Conservation (phyloP, 768 basidiomycete species). For the Phylloporus scabripes region DNA sequence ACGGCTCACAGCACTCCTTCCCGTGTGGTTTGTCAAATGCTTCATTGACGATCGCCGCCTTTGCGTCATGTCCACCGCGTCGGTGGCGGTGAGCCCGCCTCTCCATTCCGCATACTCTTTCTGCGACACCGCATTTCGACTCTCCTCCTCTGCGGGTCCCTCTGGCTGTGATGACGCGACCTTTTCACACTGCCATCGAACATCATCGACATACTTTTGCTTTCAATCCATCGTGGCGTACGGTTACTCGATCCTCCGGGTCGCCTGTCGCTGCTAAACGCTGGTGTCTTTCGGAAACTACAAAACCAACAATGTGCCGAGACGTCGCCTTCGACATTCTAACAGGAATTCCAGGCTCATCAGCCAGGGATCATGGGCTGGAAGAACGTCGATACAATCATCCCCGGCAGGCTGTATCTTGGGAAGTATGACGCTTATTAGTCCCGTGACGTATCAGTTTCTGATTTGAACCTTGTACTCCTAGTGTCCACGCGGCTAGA, state of each 20-base stretch:
- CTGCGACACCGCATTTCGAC: constrained; percentile 24
- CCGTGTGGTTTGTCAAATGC: constrained; percentile 7
- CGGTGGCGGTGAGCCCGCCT: constrained; percentile 31
- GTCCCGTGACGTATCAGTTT: constrained; percentile 19
- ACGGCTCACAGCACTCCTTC: constrained; percentile 12
- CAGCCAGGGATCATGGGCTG: constrained; percentile 36
- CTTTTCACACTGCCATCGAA: constrained; percentile 30
- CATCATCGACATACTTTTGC: constrained; percentile 15
- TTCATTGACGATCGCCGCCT: constrained; percentile 1
- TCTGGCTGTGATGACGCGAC: constrained; percentile 31
- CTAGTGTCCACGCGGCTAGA: constrained; percentile 63
- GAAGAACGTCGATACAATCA: constrained; percentile 65
- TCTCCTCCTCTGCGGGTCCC: constrained; percentile 20
- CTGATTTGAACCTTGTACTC: constrained; percentile 40
- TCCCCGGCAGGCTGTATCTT: constrained; percentile 60
- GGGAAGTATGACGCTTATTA: constrained; percentile 56
- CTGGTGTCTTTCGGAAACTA: constrained; percentile 23
- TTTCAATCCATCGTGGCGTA: constrained; percentile 20
- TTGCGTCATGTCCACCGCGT: constrained; percentile 24
- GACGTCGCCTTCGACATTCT: constrained; percentile 16
- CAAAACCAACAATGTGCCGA: constrained; percentile 32
- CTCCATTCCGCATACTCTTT: constrained; percentile 30
- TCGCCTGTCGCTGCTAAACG: constrained; percentile 21
- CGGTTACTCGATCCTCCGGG: constrained; percentile 31
- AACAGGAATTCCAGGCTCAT: constrained; percentile 27